Evolutionary conservation across 495 filamentous ascomycete species (phyloP).

Genomic region (Corynascus novoguineensis): DNA sequence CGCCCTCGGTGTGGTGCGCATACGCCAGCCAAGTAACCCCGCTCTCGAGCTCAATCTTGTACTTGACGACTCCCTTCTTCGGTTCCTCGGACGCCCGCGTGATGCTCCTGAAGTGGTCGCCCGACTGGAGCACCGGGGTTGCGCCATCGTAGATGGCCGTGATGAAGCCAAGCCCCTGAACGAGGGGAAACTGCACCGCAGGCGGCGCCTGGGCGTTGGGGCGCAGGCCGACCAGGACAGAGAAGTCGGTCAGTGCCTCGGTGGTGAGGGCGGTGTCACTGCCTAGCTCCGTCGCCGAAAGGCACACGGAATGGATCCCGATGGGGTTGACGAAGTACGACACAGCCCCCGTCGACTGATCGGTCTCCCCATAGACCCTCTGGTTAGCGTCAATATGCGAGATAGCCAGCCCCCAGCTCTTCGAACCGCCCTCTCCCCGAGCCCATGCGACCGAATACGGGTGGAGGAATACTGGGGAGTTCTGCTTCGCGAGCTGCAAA

Average conservation of each 20-base stretch:
- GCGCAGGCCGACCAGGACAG: conserved; percentile 63
- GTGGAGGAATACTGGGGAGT: conserved; percentile 67
- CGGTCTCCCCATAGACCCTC: conserved; percentile 52
- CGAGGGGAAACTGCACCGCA: conserved; percentile 67
- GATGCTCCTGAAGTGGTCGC: conserved; percentile 65
- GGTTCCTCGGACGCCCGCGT: conserved; percentile 52
- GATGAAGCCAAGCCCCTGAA: conserved; percentile 87
- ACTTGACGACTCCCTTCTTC: conserved; percentile 68
- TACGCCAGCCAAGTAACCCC: conserved; percentile 76
- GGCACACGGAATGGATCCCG: conserved; percentile 70
- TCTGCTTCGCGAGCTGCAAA: conserved; percentile 74
- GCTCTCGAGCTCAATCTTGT: conserved; percentile 65
- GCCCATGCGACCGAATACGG: conserved; percentile 81
- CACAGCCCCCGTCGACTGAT: conserved; percentile 49
- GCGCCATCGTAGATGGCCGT: conserved; percentile 70
- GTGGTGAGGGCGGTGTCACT: conserved; percentile 54
- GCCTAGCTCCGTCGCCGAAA: conserved; percentile 72
- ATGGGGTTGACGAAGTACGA: conserved; percentile 77
- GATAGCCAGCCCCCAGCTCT: conserved; percentile 72
- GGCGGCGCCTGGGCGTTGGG: conserved; percentile 47
- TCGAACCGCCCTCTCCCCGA: conserved; percentile 57
- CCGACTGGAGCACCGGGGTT: conserved; percentile 66
- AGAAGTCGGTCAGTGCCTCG: conserved; percentile 61
- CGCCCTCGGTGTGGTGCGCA: conserved; percentile 50
- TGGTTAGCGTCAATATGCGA: conserved; percentile 64